phyloP scores from a whole-genome alignment of 805 yeast species.

The Pichia eremophila region DNA sequence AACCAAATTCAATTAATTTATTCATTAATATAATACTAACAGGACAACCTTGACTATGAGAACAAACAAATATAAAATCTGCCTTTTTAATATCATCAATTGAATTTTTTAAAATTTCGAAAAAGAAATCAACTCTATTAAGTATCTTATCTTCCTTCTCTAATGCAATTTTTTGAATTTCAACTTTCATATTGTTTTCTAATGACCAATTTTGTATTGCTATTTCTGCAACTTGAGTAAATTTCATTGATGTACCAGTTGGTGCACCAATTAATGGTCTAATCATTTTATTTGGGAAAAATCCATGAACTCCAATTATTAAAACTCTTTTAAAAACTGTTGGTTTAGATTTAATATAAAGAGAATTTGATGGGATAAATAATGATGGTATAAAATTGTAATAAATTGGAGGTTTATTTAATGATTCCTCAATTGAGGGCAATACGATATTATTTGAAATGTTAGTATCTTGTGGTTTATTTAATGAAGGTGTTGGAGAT shows the following conservation, averaged over 20 bases:
- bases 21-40: slow-evolving; percentile 79
- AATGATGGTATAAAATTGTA: background rate
- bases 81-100: slow-evolving; percentile 36
- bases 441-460: background rate
- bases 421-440: background rate
- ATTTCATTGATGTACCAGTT: slow-evolving; percentile 87
- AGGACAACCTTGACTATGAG: slow-evolving; percentile 95
- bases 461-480: too few species aligned
- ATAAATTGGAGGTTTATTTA: background rate
- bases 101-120: slow-evolving; percentile 64
- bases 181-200: slow-evolving; percentile 33
- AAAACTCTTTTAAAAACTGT: slow-evolving; percentile 45
- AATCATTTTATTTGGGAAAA: slow-evolving; percentile 80
- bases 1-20: slow-evolving; percentile 53
- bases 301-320: slow-evolving; percentile 92
- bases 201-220: slow-evolving; percentile 62
- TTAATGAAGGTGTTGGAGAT: too few species aligned
- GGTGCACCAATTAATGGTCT: slow-evolving; percentile 90
- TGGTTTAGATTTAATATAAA: slow-evolving; percentile 16
- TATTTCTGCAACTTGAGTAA: slow-evolving; percentile 82
- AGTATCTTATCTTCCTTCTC: slow-evolving; percentile 90
- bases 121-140: slow-evolving; percentile 77
- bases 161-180: slow-evolving; percentile 82
- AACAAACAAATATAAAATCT: slow-evolving; percentile 83
- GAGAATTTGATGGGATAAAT: slow-evolving; percentile 5